These are phyloP conservation scores for Fragaria iinumae DNA, from an alignment of 306 rosid genomes.

Conservation along the genomic window DNA sequence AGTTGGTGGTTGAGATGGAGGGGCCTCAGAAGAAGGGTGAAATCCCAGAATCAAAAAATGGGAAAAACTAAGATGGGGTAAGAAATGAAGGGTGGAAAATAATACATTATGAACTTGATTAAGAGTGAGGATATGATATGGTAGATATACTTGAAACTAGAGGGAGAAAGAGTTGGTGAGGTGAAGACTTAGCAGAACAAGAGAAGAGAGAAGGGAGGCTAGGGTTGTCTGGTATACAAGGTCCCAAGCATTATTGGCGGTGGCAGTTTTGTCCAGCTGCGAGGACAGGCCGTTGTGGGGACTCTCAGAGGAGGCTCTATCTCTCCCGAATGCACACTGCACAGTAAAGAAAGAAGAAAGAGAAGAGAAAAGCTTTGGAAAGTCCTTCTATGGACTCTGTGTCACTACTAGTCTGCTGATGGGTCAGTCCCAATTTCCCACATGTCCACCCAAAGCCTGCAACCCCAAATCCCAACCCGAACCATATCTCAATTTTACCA, in stretches of 20 bases:
- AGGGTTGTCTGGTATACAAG: conserved; percentile 65
- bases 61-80: conserved; percentile 30
- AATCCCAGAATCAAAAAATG: conserved; percentile 7
- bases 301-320: conserved; percentile 24
- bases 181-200: not conserved
- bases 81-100: conserved; percentile 69
- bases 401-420: conserved; percentile 33
- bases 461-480: not conserved
- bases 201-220: conserved; percentile 20
- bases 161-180: conserved; percentile 14
- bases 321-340: conserved; percentile 10
- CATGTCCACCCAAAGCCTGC: conserved; percentile 14
- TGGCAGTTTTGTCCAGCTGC: conserved; percentile 86
- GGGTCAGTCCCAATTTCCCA: conserved; percentile 36
- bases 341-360: conserved; percentile 18
- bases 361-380: conserved; percentile 33
- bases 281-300: conserved; percentile 83
- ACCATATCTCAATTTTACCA: conserved; percentile 9
- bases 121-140: conserved; percentile 32
- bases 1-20: conserved; percentile 16
- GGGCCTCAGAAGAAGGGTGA: conserved; percentile 15
- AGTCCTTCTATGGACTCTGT: conserved; percentile 56
- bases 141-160: conserved; percentile 35
- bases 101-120: conserved; percentile 4
- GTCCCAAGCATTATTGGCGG: conserved; percentile 93